These are phyloP conservation scores for Phytophthora syringae DNA, from an alignment of 352 stramenopile species.

Conservation along the genomic window DNA sequence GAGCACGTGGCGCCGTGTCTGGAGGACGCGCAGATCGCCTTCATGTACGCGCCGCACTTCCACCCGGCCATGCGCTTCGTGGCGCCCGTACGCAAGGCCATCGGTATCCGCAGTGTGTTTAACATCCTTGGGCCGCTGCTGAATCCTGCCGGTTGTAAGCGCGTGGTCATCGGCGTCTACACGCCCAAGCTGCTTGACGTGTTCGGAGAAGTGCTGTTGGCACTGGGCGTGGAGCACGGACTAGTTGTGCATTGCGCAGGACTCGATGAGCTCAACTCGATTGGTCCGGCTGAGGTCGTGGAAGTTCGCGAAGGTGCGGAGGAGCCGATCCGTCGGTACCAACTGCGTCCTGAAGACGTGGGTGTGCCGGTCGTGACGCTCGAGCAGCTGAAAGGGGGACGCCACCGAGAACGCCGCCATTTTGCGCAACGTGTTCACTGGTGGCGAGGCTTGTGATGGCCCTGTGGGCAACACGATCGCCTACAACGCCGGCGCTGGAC, in stretches of 20 bases:
- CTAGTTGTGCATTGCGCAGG: conserved; percentile 98
- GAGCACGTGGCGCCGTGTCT: conserved; percentile 93
- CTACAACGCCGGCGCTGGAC: conserved; percentile 97
- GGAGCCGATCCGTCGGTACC: conserved; percentile 52
- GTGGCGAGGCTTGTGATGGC: conserved; percentile 91
- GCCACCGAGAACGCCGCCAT: conserved; percentile 96
- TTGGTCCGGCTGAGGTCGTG: conserved; percentile 89
- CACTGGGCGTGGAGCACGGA: conserved; percentile 96
- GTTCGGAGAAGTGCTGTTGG: conserved; percentile 84
- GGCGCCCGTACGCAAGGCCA: conserved; percentile 95
- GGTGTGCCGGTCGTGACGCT: conserved; percentile 93
- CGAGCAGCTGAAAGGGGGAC: conserved; percentile 95
- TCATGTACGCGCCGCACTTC: conserved; percentile 98
- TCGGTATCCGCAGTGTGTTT: conserved; percentile 97
- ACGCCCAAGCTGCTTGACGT: conserved; percentile 91
- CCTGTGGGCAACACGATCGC: conserved; percentile 97
- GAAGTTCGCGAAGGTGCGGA: conserved; percentile 62
- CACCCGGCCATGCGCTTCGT: conserved; percentile 97
- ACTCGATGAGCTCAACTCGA: conserved; percentile 98
- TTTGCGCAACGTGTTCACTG: conserved; percentile 80
- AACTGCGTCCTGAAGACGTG: conserved; percentile 60
- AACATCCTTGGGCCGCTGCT: conserved; percentile 99
- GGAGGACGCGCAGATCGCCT: conserved; percentile 93
- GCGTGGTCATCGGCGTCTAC: conserved; percentile 99
- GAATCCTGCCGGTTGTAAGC: conserved; percentile 96